Base-by-base conservation (phyloP, 768 basidiomycete species). In the Thelephora aurantiotincta region DNA sequence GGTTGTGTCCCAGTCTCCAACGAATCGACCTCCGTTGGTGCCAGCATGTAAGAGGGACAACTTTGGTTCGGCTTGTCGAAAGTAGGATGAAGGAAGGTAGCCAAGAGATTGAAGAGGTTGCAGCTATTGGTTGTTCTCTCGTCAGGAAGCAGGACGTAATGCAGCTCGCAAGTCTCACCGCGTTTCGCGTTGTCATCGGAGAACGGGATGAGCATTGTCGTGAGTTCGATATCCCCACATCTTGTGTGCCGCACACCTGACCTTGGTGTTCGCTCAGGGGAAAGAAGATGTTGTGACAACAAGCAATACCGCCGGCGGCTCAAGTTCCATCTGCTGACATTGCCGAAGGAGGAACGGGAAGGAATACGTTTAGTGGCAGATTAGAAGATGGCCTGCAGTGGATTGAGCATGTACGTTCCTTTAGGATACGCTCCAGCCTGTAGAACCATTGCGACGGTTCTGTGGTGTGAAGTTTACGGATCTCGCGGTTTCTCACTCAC, bases 21-120 rank as follows among this genome's bases (percentile, higher is more conserved):
- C 62, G 62, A 43, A 57, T 82, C 45, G 75, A 80, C 56, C 58
- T 80, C 44, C 69, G 75, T 22, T 80, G 75, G 77, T 80, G 78
- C 54, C 67, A 70, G 11, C 69, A 75, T 48, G 56, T 81, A 5
- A 68, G 66, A 23, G 76, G 77, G 16, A 58, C 55, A 1, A 70
- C 71, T 18, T 60, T 80, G 35, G 76, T 74, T 35, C 60, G 68
- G 30, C 59, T 80, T 13, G 75, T 75, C 38, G 57, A 54, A 44
- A 69, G 65, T 48, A 67, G 77, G 20, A 43, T 57, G 18, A 35
- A 20, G 18, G 35, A 34, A 45, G 16, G 49, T 52, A 45, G 33
- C 11, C 56, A 56, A 37, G 60, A 62, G 30, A 68, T 80, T 47
- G 54, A 58, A 37, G 68, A 68, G 53, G 59, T 79, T 12, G 71